Base-by-base conservation (phyloP, 345 rosid genomes). In the Moricandia arvensis region DNA sequence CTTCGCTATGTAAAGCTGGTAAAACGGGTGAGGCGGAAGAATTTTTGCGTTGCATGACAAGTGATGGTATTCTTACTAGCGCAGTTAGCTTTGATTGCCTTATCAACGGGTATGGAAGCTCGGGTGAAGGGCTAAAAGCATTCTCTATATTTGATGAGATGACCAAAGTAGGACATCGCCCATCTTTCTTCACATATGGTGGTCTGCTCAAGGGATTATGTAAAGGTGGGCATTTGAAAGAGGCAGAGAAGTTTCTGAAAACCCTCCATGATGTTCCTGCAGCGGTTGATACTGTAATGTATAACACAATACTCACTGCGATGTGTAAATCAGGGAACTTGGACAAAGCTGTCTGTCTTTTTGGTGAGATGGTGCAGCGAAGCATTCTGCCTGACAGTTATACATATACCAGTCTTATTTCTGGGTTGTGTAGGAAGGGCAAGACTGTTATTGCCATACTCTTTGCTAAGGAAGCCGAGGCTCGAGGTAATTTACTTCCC, bases 181-280 rank as follows among this genome's bases (percentile, higher is more conserved):
- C 98, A 11, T 82, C 86, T 47, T 80, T 77, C 75, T 84, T 88
- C 83, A 87, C 97, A 6, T 91, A 88, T 69, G 84, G 88, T n/a
- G 75, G 95, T 79, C 82, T 94, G 47, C 89, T 91, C 59, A 94
- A 90, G 85, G 98, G 91, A 80, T 84, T 91, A 58, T 91, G 96
- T 80, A 87, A 64, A 79, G 88, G 93, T 62, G 87, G 97, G 59
- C 84, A 90, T 68, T 68, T 82, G 37, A 77, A 38, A 71, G 86
- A 83, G 81, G 98, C 90, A 2, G 87, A 83, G 85, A 83, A 75
- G 70, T 82, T 93, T 55, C 80, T 93, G 71, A 75, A 71, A 59
- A 73, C 69, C 45, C 87, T 91, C 35, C 87, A 84, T 67, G 58
- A 37, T 66, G 80, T 87, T 79, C 96, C 87, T 75, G 75, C 71